Percentiles rank a stretch among this genome's conserved stretches.
Evolutionary conservation across 495 filamentous ascomycete species (phyloP).

Genomic region (Coniosporium apollinis): DNA sequence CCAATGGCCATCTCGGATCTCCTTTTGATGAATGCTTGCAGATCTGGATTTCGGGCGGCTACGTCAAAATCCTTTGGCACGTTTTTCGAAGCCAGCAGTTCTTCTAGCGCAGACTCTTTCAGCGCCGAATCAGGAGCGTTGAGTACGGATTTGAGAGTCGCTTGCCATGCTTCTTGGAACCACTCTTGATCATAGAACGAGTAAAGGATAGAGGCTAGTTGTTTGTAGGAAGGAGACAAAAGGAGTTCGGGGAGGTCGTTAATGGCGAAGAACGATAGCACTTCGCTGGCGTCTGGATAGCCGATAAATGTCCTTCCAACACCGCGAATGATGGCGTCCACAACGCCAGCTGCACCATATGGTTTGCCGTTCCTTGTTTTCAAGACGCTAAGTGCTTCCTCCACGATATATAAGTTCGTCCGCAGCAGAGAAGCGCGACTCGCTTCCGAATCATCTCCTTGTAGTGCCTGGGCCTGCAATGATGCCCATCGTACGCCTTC

Average conservation of each 20-base stretch:
- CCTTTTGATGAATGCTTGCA: constrained; percentile 19
- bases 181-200: constrained; percentile 6
- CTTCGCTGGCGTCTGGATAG: constrained; percentile 8
- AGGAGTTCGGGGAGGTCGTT: constrained; percentile 33
- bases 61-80: constrained; percentile 7
- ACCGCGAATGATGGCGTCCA: constrained; percentile 32
- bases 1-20: constrained; percentile 7
- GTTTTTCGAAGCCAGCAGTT: constrained; percentile 18
- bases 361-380: constrained; percentile 58
- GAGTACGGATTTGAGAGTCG: constrained; percentile 14
- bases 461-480: constrained; percentile 30
- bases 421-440: not conserved
- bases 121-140: constrained; percentile 12
- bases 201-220: constrained; percentile 19
- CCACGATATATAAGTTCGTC: constrained; percentile 23
- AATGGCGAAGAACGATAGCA: constrained; percentile 27
- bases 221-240: constrained; percentile 35
- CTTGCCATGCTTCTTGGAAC: constrained; percentile 16
- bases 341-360: constrained; percentile 54
- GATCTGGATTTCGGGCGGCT: constrained; percentile 8
- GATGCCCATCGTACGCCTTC: constrained; percentile 47
- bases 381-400: constrained; percentile 33
- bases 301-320: constrained; percentile 11
- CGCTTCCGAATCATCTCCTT: constrained; percentile 10
- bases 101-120: constrained; percentile 16